These are phyloP conservation scores for Miscanthus lutarioriparius DNA, from an alignment of 176 grass and related monocot species.

Conservation along the genomic window DNA sequence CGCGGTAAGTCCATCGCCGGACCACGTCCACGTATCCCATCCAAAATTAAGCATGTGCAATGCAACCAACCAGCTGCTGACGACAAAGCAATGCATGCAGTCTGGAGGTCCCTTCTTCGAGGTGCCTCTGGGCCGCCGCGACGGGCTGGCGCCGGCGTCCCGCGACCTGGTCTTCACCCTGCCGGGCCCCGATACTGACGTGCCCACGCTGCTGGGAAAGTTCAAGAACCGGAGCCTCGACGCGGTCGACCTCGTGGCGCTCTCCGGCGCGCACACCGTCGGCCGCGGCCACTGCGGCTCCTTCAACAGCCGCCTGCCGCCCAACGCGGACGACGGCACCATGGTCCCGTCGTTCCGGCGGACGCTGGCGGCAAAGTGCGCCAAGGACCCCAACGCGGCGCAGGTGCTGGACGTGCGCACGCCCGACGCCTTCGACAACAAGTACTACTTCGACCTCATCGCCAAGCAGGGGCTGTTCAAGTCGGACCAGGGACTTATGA, in stretches of 20 bases:
- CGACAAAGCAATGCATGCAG: neutral
- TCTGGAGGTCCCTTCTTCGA: constrained; percentile 37
- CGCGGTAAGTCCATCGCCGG: neutral
- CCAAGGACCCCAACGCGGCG: neutral
- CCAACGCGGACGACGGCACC: neutral
- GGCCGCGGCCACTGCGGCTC: constrained; percentile 23
- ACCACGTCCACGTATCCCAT: no score
- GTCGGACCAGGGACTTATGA: constrained; percentile 43
- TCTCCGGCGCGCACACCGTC: constrained; percentile 56
- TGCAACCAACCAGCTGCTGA: no score
- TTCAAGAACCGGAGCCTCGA: constrained; percentile 12
- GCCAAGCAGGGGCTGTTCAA: constrained; percentile 21
- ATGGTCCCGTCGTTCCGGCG: constrained; percentile 16
- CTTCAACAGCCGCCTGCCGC: constrained; percentile 12
- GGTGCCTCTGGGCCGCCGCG: constrained; percentile 44
- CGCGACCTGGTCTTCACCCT: neutral
- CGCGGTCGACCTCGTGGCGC: constrained; percentile 35
- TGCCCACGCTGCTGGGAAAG: neutral
- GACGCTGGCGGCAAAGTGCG: constrained; percentile 6
- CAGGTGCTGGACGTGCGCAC: constrained; percentile 16
- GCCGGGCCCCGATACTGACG: constrained; percentile 19
- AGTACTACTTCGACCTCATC: constrained; percentile 16
- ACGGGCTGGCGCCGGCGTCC: constrained; percentile 12
- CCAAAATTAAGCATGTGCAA: no score
- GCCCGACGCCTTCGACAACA: constrained; percentile 41